Evolutionary conservation across 192 early-diverging fungal genomes (phyloP), one percentile per base, ranked within the genome.

Genomic region (Cetraspora pellucida): DNA sequence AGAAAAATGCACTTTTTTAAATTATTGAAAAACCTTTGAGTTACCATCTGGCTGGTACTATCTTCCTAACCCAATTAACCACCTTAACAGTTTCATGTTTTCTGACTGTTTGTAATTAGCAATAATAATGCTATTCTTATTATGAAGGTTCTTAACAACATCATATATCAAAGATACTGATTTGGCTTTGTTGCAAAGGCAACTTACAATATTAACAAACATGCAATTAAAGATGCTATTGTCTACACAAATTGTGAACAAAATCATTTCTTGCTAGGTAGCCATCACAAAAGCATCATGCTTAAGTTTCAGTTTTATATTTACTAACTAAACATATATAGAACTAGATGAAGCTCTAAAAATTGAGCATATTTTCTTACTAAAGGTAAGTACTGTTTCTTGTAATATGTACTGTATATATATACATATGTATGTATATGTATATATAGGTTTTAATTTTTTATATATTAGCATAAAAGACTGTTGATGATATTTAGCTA

Each of bases 51-150:
- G 9, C 10, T 58, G 57, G 21, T 58, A 1, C 2, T 8, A n/a
- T n/a, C 21, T 25, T 25, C 17, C n/a, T 25, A 58, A 58, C 10
- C 21, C 17, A 9, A 58, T 58, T 3, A 25, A n/a, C n/a, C 21
- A 25, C 25, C 57, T 9, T n/a, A 23, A n/a, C 10, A 58, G 57
- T 58, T 58, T 25, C 57, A 25, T 58, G n/a, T 25, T 58, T n/a
- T 58, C 57, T 58, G 57, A 58, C 25, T 25, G 21, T 10, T 58
- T 58, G 23, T 10, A 3, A n/a, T 58, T 58, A 58, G 21, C 57
- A 10, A 58, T 58, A n/a, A 58, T 58, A n/a, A 58, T 58, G 57
- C 57, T 4, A n/a, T 58, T 58, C 25, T n/a, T 58, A 58, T 23
- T 58, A n/a, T n/a, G 10, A 10, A 58, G 57, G 10, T 58, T 10